These are phyloP conservation scores for Termitomyces sp. DNA, from an alignment of 768 basidiomycete genomes.

Conservation along the genomic window DNA sequence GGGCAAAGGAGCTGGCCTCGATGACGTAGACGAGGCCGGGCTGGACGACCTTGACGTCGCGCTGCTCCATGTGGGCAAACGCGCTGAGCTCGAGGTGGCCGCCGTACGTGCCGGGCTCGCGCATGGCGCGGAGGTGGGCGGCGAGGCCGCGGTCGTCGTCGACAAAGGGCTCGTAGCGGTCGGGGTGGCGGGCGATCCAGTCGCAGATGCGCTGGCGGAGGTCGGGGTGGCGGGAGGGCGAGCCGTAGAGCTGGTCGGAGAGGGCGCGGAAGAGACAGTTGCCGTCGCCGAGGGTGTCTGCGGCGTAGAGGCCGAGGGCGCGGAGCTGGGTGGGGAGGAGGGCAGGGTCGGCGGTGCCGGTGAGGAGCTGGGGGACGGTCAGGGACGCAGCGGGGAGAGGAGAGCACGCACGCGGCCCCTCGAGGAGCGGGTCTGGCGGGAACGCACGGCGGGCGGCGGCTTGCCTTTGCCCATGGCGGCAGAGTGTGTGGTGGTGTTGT, in stretches of 20 bases:
- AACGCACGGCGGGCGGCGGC: slow-evolving; percentile 24
- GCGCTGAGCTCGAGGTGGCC: slow-evolving; percentile 93
- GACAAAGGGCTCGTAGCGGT: slow-evolving; percentile 82
- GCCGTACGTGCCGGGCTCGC: slow-evolving; percentile 74
- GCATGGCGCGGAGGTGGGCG: slow-evolving; percentile 71
- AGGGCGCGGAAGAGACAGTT: slow-evolving; percentile 93
- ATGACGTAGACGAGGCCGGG: slow-evolving; percentile 90
- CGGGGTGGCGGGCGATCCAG: slow-evolving; percentile 66
- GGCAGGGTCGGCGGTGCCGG: slow-evolving; percentile 10
- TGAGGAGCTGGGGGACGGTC: slow-evolving; percentile 28
- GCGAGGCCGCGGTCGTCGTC: slow-evolving; percentile 77
- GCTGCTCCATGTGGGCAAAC: slow-evolving; percentile 73
- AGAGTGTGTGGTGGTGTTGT: no score
- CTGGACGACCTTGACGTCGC: slow-evolving; percentile 89
- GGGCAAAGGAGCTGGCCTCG: slow-evolving; percentile 66
- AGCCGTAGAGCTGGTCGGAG: slow-evolving; percentile 82
- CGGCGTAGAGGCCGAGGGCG: slow-evolving; percentile 80
- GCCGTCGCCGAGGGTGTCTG: slow-evolving; percentile 81
- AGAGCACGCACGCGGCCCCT: slow-evolving; percentile 31
- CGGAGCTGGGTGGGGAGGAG: slow-evolving; percentile 70
- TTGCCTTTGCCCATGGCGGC: not conserved
- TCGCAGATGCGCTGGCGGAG: slow-evolving; percentile 77
- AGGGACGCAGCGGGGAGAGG: slow-evolving; percentile 3
- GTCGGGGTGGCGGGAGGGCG: slow-evolving; percentile 60
- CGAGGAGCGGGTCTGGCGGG: slow-evolving; percentile 33